These are phyloP conservation scores for Fragosphaeria purpurea DNA, from an alignment of 2,329 filamentous ascomycete species.

Conservation along the genomic window DNA sequence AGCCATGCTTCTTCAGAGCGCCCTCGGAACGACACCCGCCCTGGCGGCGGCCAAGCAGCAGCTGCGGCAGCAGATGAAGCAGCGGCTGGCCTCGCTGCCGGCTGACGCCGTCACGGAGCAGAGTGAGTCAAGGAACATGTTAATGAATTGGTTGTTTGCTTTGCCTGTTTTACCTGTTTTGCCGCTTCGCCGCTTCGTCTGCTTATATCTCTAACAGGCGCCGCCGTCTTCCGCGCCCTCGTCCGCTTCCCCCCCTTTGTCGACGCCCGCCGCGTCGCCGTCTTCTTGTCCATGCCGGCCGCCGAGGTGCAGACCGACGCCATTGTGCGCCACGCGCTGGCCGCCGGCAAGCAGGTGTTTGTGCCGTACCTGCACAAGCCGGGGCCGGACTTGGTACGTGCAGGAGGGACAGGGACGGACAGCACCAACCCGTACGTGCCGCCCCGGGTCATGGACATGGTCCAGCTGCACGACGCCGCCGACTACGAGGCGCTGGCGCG, in stretches of 20 bases:
- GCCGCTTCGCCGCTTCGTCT: no score
- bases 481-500: slow-evolving; percentile 70
- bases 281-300: slow-evolving; percentile 88
- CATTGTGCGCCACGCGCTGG: slow-evolving; percentile 74
- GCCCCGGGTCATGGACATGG: slow-evolving; percentile 81
- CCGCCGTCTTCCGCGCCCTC: slow-evolving; percentile 53
- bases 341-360: slow-evolving; percentile 72
- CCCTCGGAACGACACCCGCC: slow-evolving; percentile 34
- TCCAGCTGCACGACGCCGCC: slow-evolving; percentile 58
- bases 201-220: slow-evolving; percentile 37
- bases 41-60: slow-evolving; percentile 65
- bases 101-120: slow-evolving; percentile 55
- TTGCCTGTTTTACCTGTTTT: no score
- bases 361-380: slow-evolving; percentile 77
- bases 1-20: no score
- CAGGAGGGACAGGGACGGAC: neutral
- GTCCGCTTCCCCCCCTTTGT: slow-evolving; percentile 63
- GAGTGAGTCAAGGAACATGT: slow-evolving; percentile 43
- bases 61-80: slow-evolving; percentile 60
- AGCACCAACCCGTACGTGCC: slow-evolving; percentile 41
- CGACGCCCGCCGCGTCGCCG: slow-evolving; percentile 63
- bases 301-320: slow-evolving; percentile 76
- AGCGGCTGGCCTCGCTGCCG: slow-evolving; percentile 49
- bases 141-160: no score
- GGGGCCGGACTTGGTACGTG: slow-evolving; percentile 21